Base-by-base conservation (phyloP, 2,329 filamentous ascomycete species). In the Ophiocordyceps robertsii region DNA sequence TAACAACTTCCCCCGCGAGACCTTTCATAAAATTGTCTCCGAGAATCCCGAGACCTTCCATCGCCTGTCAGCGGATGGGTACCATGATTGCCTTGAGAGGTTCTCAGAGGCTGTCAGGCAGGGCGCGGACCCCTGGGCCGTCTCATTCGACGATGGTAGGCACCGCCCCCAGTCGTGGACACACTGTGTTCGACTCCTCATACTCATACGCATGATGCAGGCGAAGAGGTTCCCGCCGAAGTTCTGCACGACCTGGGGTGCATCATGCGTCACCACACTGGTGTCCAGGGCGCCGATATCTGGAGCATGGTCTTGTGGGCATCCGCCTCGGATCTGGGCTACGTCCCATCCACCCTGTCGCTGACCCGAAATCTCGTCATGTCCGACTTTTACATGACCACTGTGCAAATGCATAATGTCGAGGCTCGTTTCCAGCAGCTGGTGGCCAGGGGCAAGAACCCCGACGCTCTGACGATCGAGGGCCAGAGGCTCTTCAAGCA, bases 381-480 rank as follows among this genome's bases (percentile, higher is more conserved):
- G 7, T 40, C 40, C 1, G 46, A 50, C 27, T 36, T 39, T 10
- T 59, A 54, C 44, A 50, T 50, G 14, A 40, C 44, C 12, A 40
- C 41, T 10, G 37, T 46, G 6, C 43, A 44, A n/a, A 46, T 56
- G 12, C 42, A 21, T 7, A 43, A 42, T 5, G 40, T 51, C 3
- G 56, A 61, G 40, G 40, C 45, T 2, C 56, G 54, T 14, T 63
- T 63, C 48, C 52, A 48, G 46, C 40, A 53, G 24, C 47, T 66
- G 10, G 50, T 63, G 27, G 37, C 48, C 12, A 43, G 46, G 29
- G 56, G 51, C 24, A 52, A 48, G n/a, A 53, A 66, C 32, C 51
- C 60, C 4, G 52, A 66, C 37, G 64, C 61, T 29, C 49, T 65
- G 19, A 55, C 57, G 4, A 49, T 55, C 9, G 54, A 64, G 36